Percentiles rank a stretch among this genome's conserved stretches.
Evolutionary conservation across 768 basidiomycete species (phyloP).

Genomic region (Collybia nuda): DNA sequence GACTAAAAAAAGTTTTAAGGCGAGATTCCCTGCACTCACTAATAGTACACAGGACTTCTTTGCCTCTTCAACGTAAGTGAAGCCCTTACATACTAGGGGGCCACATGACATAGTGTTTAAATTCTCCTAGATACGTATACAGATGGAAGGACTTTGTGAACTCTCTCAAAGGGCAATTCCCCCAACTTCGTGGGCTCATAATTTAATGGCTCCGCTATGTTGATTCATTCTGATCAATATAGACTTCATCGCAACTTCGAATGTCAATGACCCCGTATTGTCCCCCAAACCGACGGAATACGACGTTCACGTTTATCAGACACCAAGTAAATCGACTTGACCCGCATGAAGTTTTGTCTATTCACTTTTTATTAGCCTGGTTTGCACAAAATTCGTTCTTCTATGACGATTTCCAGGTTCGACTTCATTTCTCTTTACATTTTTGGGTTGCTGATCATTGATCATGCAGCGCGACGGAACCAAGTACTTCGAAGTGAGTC

Average conservation of each 20-base stretch:
- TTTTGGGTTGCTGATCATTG: background rate
- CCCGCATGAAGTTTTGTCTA: background rate
- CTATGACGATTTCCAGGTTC: constrained; percentile 28
- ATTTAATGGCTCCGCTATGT: background rate
- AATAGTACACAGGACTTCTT: constrained; percentile 17
- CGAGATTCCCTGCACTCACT: background rate
- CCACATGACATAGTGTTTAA: background rate
- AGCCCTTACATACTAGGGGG: background rate
- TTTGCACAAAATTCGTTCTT: constrained; percentile 34
- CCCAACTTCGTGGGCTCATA: constrained; percentile 39
- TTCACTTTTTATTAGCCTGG: constrained; percentile 22
- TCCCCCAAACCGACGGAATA: constrained; percentile 45
- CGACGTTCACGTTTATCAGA: constrained; percentile 57
- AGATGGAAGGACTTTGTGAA: constrained; percentile 45
- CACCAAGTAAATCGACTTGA: constrained; percentile 35
- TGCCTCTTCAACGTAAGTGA: constrained; percentile 17
- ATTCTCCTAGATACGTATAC: constrained; percentile 38
- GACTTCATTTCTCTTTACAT: background rate
- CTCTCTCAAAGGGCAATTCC: constrained; percentile 41
- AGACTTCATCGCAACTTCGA: constrained; percentile 55
- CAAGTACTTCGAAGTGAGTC: constrained; percentile 42
- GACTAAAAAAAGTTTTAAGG: background rate
- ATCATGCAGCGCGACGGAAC: constrained; percentile 46
- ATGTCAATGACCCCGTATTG: constrained; percentile 36
- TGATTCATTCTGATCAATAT: background rate